Base-by-base conservation (phyloP, 2,329 filamentous ascomycete species). In the Aspergillus aculeatus region DNA sequence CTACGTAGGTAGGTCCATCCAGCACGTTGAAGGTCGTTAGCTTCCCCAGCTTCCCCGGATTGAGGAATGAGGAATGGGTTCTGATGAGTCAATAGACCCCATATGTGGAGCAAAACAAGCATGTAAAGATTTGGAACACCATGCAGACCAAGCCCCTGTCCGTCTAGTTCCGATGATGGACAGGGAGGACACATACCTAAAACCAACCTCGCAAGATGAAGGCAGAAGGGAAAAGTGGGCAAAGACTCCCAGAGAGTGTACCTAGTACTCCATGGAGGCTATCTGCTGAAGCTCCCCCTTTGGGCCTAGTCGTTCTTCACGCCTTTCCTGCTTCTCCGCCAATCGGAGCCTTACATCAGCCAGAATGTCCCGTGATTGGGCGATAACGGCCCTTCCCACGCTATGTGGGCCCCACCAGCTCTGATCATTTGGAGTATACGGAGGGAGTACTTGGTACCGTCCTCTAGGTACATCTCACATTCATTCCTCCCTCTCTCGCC, bases 211-310 rank as follows among this genome's bases (percentile, higher is more conserved):
- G n/a, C 16, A 21, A 24, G 16, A 6, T 12, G 24, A 32, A 51
- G 26, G 19, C 48, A 51, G 44, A 52, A n/a, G 24, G 44, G 12
- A 14, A 19, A 24, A 12, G 35, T 24, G 23, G 31, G 38, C 47
- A 53, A 51, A 31, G 21, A 21, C 47, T 32, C 19, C n/a, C 7
- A 44, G 9, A 48, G 31, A 31, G 53, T 52, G 47, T 64, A 21
- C 21, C 21, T 2, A 21, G 21, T 21, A 21, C 21, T 21, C 21
- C 21, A 2, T 21, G 21, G 21, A 21, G 21, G 21, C 21, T 21
- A 64, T 75, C 72, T 73, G 71, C 56, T 74, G 57, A 71, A 75
- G 70, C 71, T 75, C 72, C 72, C 72, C 64, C 65, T 73, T 70
- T 68, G n/a, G 71, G 72, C 62, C 66, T 69, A 66, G 69, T 58